Evolutionary conservation across 257 asterid genomes (phyloP), one percentile per base, ranked within the genome.

Genomic region (Nyctanthes arbortristis): DNA sequence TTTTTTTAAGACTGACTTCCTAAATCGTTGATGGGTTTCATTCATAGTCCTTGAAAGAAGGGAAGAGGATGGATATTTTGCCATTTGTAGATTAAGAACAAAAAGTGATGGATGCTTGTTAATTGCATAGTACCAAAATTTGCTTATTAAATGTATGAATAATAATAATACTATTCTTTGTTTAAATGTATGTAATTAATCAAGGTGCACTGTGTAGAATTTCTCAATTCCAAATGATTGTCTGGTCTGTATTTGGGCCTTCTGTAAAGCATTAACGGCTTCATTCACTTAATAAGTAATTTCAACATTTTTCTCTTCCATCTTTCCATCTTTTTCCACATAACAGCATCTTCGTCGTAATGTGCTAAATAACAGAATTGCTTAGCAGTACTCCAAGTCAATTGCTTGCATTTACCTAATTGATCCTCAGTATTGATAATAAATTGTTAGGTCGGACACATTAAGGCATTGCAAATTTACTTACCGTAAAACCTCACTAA

Each of bases 1-100:
- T 14, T 60, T 24, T 43, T 25, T 24, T 16, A 35, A 49, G 67
- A 32, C 18, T 56, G 49, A 18, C 49, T 39, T 18, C 34, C 40
- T 67, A 36, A 33, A 61, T 22, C 68, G 43, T 45, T 61, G 63
- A 31, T 43, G 22, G 67, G 4, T 62, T 30, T 65, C 14, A 25
- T n/a, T 7, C n/a, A 30, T 31, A 47, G 35, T 20, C 25, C 25
- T 45, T 18, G 22, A 40, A 16, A 40, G 52, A 4, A 40, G 22
- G 52, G 8, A 16, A 22, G 52, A 5, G 52, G 24, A 43, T 16
- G 52, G 52, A 4, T 4, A 13, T 7, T 49, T 49, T 7, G 58
- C 28, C 9, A 49, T 8, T 49, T 20, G 25, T 47, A 47, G 57
- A 47, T 47, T 47, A n/a, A 47, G 28, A n/a, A 47, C 57, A 47